phyloP scores from a whole-genome alignment of 306 rosid species.

The Senna tora region DNA sequence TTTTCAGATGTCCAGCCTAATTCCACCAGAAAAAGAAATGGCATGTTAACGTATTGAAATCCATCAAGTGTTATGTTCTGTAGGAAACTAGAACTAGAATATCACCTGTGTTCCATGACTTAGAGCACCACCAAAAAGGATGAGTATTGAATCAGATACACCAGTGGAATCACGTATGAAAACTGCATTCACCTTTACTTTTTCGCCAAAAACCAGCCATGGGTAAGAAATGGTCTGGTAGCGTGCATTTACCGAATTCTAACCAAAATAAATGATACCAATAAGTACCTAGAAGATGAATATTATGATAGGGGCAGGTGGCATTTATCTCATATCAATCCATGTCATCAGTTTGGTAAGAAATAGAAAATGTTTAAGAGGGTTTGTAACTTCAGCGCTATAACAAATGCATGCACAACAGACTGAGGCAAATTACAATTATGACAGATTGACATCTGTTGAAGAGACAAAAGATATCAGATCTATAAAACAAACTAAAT shows the following conservation, averaged over 20 bases:
- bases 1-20: constrained; percentile 91
- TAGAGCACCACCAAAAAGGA: constrained; percentile 83
- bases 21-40: constrained; percentile 17
- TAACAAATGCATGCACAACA: constrained; percentile 5
- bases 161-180: constrained; percentile 96
- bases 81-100: constrained; percentile 20
- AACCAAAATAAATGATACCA: constrained; percentile 43
- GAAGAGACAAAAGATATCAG: not conserved
- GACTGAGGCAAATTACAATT: not conserved
- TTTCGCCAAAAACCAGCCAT: constrained; percentile 96
- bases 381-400: constrained; percentile 8
- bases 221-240: constrained; percentile 94
- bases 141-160: constrained; percentile 85
- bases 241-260: constrained; percentile 95
- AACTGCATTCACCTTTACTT: constrained; percentile 91
- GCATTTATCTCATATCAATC: constrained; percentile 4
- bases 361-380: constrained; percentile 5
- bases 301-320: not conserved
- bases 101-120: constrained; percentile 77
- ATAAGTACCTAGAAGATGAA: constrained; percentile 25
- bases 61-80: constrained; percentile 14
- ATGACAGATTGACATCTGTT: not conserved
- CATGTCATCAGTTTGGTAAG: not conserved
- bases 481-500: not conserved
- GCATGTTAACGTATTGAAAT: constrained; percentile 32